Base-by-base conservation (phyloP, 2,329 filamentous ascomycete species). In the Exophiala sideris region DNA sequence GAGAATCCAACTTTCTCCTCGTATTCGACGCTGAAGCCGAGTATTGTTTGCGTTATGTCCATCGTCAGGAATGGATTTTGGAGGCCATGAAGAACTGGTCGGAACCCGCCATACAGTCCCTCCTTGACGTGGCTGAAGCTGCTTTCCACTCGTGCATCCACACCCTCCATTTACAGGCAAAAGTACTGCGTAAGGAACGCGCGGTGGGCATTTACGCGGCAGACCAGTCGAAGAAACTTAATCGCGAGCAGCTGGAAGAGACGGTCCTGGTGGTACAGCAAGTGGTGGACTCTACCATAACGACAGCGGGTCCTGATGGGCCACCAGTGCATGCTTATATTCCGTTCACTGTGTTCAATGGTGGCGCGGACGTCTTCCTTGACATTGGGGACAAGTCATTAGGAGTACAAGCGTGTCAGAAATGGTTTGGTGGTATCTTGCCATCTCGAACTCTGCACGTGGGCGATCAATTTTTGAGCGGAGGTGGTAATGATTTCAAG, bases 351-450 rank as follows among this genome's bases (percentile, higher is more conserved):
- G 94, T 94, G 18, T 99, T 99, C 77, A 99, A 99, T 70, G 94
- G 92, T 50, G 94, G 94, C 9, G 92, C 94, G 58, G 94, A 99
- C 70, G 91, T 97, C 39, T 99, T 99, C 72, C 91, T 99, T 50
- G 94, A 99, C 70, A 96, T 99, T 66, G 94, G 94, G 52, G 94
- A 99, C 74, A 99, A 99, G 75, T 91, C 87, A 49, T 95, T 91
- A 88, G 94, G 94, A 60, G 94, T 99, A 2, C 80, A 88, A 33
- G 90, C 91, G 3, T 96, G 91, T 69, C 94, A 99, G 75, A 82
- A 86, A 54, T 96, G 90, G 77, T 96, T 96, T 68, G 88, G 87
- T 3, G 83, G 78, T 1, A 62, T 64, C 35, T 11, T 40, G 24
- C 61, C 60, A 5, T 83, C 86, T 60, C 87, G 88, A 66, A 96